Evolutionary conservation across 495 filamentous ascomycete species (phyloP).

Genomic region (Jackrogersella multiformis): DNA sequence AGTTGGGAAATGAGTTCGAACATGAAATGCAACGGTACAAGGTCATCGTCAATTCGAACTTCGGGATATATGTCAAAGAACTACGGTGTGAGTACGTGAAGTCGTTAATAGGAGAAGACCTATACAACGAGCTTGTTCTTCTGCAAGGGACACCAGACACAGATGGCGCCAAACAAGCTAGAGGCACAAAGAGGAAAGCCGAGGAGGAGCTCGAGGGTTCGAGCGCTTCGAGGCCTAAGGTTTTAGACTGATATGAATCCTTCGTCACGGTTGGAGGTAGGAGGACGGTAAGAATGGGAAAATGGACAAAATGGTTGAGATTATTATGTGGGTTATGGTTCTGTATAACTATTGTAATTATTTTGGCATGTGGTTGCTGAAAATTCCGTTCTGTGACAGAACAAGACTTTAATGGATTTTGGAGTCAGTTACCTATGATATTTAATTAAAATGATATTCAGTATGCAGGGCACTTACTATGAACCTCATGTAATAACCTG

Average conservation of each 20-base stretch:
- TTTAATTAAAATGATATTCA: too few relatives aligned
- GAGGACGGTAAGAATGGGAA: neutral
- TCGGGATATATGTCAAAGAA: neutral
- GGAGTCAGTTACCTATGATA: too few relatives aligned
- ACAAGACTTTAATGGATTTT: too few relatives aligned
- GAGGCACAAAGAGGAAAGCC: neutral
- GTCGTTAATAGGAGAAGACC: slow-evolving; percentile 17
- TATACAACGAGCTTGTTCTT: slow-evolving; percentile 13
- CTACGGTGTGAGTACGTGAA: slow-evolving; percentile 11
- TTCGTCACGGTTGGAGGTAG: neutral
- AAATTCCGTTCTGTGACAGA: too few relatives aligned
- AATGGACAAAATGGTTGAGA: neutral
- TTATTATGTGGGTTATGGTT: neutral
- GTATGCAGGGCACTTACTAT: too few relatives aligned
- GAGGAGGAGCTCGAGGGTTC: neutral
- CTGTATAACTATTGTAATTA: too few relatives aligned
- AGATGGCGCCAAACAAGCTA: neutral
- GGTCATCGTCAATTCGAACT: neutral
- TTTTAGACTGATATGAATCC: neutral
- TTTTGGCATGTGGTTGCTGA: too few relatives aligned
- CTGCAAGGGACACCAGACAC: neutral
- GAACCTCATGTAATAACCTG: too few relatives aligned
- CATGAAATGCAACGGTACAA: neutral
- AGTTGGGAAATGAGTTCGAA: slow-evolving; percentile 6
- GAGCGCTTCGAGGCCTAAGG: slow-evolving; percentile 2